These are phyloP conservation scores for Apiotrichum domesticum DNA, from an alignment of 1,284 basidiomycete species.

Conservation along the genomic window DNA sequence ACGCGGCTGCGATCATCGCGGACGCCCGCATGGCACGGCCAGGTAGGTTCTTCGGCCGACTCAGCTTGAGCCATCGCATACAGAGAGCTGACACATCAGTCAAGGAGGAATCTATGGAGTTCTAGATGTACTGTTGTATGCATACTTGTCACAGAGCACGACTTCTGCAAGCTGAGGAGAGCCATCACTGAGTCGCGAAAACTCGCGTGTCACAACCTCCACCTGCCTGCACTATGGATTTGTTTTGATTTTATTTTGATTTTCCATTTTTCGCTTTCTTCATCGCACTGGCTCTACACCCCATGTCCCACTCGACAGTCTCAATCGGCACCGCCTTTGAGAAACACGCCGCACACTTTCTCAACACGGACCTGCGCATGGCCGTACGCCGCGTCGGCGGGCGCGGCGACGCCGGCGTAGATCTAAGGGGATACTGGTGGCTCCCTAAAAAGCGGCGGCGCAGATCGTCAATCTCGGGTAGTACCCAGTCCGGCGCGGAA, in stretches of 20 bases:
- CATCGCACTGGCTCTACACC: too few relatives aligned
- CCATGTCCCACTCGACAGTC: neutral
- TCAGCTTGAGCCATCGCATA: neutral
- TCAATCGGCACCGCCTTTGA: slow-evolving; percentile 58
- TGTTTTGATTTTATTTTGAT: neutral
- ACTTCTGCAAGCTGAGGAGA: neutral
- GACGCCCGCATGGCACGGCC: slow-evolving; percentile 25
- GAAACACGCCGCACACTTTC: slow-evolving; percentile 57
- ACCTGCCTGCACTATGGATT: too few relatives aligned
- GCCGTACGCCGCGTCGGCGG: slow-evolving; percentile 66
- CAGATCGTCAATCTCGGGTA: neutral
- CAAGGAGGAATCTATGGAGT: slow-evolving; percentile 33
- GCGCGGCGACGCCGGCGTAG: slow-evolving; percentile 74
- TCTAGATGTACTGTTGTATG: slow-evolving; percentile 14
- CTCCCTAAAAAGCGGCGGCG: slow-evolving; percentile 50
- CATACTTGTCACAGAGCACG: neutral
- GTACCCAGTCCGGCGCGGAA: neutral
- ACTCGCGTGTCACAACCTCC: too few relatives aligned
- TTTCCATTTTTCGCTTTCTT: too few relatives aligned
- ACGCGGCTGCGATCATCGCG: slow-evolving; percentile 52
- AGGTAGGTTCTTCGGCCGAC: neutral
- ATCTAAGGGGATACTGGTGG: slow-evolving; percentile 91
- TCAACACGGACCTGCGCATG: slow-evolving; percentile 69
- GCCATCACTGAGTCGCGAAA: too few relatives aligned
- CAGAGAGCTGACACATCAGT: neutral